phyloP scores from a whole-genome alignment of 1,284 basidiomycete genomes.

The Puccinia triticina region DNA sequence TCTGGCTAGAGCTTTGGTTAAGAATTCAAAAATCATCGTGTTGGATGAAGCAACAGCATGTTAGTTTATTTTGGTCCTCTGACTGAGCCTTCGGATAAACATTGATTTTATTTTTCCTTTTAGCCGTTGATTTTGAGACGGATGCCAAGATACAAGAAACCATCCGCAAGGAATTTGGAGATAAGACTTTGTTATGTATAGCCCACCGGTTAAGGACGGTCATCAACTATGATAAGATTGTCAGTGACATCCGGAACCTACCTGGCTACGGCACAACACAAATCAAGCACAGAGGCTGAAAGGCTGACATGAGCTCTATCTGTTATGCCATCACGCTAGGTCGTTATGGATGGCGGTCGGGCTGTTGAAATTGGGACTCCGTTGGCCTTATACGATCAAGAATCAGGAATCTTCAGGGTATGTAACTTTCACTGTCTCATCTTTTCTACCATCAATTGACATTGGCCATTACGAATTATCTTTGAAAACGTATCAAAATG shows the following conservation, averaged over 20 bases:
- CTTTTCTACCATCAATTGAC: not conserved
- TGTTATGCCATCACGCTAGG: not conserved
- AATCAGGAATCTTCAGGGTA: conserved; percentile 15
- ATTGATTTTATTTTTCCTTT: not conserved
- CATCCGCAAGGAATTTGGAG: conserved; percentile 77
- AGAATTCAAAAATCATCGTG: conserved; percentile 73
- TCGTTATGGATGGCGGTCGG: conserved; percentile 15
- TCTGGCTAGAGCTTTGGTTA: conserved; percentile 64
- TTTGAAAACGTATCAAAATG: no score
- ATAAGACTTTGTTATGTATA: conserved; percentile 78
- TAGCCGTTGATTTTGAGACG: conserved; percentile 66
- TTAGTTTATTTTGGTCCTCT: not conserved
- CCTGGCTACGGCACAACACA: not conserved
- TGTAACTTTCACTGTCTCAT: not conserved
- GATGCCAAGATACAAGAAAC: conserved; percentile 82
- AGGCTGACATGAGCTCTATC: not conserved
- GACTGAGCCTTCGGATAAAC: not conserved
- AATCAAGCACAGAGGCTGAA: not conserved
- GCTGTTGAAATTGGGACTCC: conserved; percentile 14
- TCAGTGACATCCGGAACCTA: not conserved
- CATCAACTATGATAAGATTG: conserved; percentile 16
- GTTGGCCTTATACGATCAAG: not conserved
- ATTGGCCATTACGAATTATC: not conserved
- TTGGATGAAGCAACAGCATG: conserved; percentile 74
- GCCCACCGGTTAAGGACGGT: conserved; percentile 62